Conservation (phyloP, 108 stramenopile species). For the Parmales sp. region DNA sequence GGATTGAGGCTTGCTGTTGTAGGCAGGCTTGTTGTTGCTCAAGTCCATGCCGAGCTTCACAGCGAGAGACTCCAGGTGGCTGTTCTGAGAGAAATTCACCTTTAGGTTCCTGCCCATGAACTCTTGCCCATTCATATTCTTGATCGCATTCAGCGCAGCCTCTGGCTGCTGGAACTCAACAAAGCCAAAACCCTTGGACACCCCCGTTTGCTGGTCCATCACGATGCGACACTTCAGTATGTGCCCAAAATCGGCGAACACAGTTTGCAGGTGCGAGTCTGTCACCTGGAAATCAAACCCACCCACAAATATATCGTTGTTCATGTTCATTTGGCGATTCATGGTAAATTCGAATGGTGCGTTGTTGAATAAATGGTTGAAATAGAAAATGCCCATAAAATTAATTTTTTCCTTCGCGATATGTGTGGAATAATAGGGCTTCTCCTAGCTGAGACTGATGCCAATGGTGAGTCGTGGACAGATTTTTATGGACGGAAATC, state of each 20-base stretch:
- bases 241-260: too few species aligned
- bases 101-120: conserved; percentile 80
- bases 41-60: conserved; percentile 81
- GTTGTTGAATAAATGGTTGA: too few species aligned
- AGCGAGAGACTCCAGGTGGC: conserved; percentile 72
- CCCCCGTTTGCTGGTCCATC: conserved; percentile 83
- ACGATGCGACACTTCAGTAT: too few species aligned
- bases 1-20: neutral
- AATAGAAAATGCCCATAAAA: too few species aligned
- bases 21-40: neutral
- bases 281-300: too few species aligned
- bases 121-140: conserved; percentile 80
- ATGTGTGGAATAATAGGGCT: conserved; percentile 88
- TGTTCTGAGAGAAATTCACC: conserved; percentile 83
- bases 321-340: too few species aligned
- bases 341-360: too few species aligned
- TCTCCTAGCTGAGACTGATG: conserved; percentile 65
- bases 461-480: too few species aligned
- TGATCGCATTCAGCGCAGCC: conserved; percentile 83
- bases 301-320: too few species aligned
- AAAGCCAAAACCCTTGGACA: conserved; percentile 89
- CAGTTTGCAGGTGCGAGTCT: too few species aligned
- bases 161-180: conserved; percentile 93
- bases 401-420: too few species aligned
- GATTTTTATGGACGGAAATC: neutral